A percentile compares a stretch with the other conserved stretches of the same genome.
Conservation (phyloP, 495 filamentous ascomycete genomes). For the Ascodesmis nigricans region DNA sequence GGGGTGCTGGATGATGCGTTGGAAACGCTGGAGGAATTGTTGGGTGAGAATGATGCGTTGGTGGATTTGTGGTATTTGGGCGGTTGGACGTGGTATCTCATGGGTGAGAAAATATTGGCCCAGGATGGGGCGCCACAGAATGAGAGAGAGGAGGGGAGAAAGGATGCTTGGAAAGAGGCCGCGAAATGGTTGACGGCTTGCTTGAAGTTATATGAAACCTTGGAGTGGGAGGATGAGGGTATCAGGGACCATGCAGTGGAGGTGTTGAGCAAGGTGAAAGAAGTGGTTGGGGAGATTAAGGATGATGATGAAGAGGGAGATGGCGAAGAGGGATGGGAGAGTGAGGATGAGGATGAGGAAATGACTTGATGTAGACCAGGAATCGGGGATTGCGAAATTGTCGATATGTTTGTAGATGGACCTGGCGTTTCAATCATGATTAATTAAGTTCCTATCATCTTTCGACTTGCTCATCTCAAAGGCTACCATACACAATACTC, state of each 20-base stretch:
- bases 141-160: conserved; percentile 16
- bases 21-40: conserved; percentile 60
- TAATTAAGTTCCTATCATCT: no score
- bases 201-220: conserved; percentile 24
- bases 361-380: conserved; percentile 6
- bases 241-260: conserved; percentile 44
- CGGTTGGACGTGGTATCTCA: conserved; percentile 67
- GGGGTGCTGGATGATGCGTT: conserved; percentile 65
- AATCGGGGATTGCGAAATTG: no score
- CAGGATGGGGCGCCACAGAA: conserved; percentile 22
- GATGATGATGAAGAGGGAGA: conserved; percentile 27
- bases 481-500: no score
- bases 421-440: no score
- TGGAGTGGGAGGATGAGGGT: conserved; percentile 52
- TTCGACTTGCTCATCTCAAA: no score
- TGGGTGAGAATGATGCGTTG: conserved; percentile 72
- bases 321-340: conserved; percentile 27
- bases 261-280: conserved; percentile 32
- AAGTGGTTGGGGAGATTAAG: conserved; percentile 31
- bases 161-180: conserved; percentile 23
- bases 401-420: no score
- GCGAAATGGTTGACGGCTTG: conserved; percentile 24
- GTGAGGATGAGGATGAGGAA: conserved; percentile 30
- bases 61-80: conserved; percentile 95
- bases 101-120: conserved; percentile 36